phyloP scores from a whole-genome alignment of 2,329 filamentous ascomycete species.

The Aspergillus fumigatiaffinis region DNA sequence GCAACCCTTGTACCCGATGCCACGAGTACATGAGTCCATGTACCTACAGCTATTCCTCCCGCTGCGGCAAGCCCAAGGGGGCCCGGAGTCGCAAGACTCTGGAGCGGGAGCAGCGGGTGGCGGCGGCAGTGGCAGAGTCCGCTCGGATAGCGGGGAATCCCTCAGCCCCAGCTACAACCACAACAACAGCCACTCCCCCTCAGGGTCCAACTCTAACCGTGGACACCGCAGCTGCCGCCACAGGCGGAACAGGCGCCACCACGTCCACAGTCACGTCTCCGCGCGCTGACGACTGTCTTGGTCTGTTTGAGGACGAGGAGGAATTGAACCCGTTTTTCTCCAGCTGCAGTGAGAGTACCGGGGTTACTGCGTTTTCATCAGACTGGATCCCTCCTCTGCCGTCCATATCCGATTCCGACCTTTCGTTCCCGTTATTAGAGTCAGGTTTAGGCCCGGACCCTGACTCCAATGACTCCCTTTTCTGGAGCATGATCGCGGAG shows the following conservation, averaged over 20 bases:
- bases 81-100: background rate
- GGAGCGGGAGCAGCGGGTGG: background rate
- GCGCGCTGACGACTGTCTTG: no score
- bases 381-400: no score
- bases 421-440: no score
- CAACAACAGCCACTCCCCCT: background rate
- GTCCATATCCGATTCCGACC: no score
- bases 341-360: no score
- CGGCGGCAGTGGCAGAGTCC: background rate
- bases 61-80: background rate
- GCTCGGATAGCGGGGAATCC: no score
- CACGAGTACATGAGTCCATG: background rate
- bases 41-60: background rate
- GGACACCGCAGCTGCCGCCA: background rate
- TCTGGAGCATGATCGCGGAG: no score
- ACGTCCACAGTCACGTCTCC: background rate
- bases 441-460: no score
- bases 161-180: background rate
- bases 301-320: no score
- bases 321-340: no score
- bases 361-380: no score
- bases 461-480: no score
- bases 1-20: background rate
- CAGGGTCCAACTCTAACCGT: background rate
- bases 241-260: background rate